Base-by-base conservation (phyloP, 768 basidiomycete genomes). In the Suillus luteus region DNA sequence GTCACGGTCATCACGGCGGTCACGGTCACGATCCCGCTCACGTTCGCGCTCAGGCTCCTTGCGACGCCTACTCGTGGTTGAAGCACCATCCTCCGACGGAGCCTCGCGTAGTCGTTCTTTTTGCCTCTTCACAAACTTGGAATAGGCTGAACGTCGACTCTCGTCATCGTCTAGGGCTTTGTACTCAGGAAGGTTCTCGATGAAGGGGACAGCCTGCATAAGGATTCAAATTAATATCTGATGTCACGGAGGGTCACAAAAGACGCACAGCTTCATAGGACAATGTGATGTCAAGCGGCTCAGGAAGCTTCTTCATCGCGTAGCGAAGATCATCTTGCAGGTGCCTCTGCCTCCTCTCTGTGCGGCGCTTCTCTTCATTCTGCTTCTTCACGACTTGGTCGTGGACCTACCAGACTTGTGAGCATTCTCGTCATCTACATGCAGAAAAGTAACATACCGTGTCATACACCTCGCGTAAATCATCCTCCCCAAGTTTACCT, bases 271-370 rank as follows among this genome's bases (percentile, higher is more conserved):
- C 87, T 68, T 98, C 96, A 70, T 90, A 99, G 1, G 89, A 73
- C 62, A 88, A 72, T 35, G 77, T 85, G 57, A 95, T 74, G 67
- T 96, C 93, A 44, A 98, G 76, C 1, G 92, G 85, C 57, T 95
- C 92, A 0, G 91, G 75, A 8, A 96, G 80, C 73, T 96, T 96
- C 78, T 92, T 95, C 67, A 98, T 81, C 0, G 96, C 97, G 77
- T 99, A 97, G 7, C 97, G 89, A 43, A 99, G 81, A 71, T 99
- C 97, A 75, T 99, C 97, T 71, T 97, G 93, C 66, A 94, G 77
- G 74, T 96, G 92, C 33, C 96, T 85, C 63, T 90, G 87, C 70
- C 84, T 88, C 63, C 95, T 84, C 76, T 99, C 97, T 1, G 87
- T 78, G 41, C 94, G 85, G n/a, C 89, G 82, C 73, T 87, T 92